Base-by-base conservation (phyloP, 768 basidiomycete genomes). In the Mycena chlorophos region DNA sequence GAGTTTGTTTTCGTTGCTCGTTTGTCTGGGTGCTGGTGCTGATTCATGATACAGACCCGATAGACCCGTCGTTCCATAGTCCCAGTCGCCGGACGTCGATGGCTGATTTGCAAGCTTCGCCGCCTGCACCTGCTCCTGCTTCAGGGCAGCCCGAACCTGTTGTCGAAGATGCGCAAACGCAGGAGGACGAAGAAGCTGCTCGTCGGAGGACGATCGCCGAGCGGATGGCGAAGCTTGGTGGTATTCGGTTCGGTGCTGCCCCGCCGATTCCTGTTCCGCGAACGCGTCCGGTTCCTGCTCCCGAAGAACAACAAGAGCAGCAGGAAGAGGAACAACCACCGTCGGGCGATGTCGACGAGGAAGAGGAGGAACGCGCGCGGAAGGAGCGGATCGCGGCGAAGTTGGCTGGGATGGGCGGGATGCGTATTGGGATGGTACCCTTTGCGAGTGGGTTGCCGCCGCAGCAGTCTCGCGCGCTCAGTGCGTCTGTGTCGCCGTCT, bases 191-290 rank as follows among this genome's bases (percentile, higher is more conserved):
- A 1, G 82, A 81, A 53, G 78, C 82, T 22, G 71, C 70, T 2
- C 78, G 86, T 46, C 80, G 86, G 22, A 78, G 78, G 27, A 89
- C 89, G 1, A 90, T 97, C 31, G 92, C 94, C 1, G 93, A 96
- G 55, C 81, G 94, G n/a, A 95, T 97, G 94, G 94, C 94, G 1
- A 91, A 86, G 65, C 76, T 97, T 0, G 92, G 94, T 16, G 91
- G 90, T 3, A 86, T 96, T 66, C 83, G 81, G 58, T 88, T 94
- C 60, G 91, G 91, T 1, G 84, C 80, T 40, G 87, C 87, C 16
- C 82, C 85, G 10, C 75, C 78, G 17, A 65, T 68, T 52, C 62
- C 61, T 53, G 71, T 69, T 38, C 75, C 75, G 2, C 68, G 75
- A 17, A 70, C 73, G 4, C 74, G 74, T 2, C 61, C 69, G 0